Percentiles rank a stretch among this genome's conserved stretches.
Conservation (phyloP, 805 yeast species). For the Candida arabinofermentans region DNA sequence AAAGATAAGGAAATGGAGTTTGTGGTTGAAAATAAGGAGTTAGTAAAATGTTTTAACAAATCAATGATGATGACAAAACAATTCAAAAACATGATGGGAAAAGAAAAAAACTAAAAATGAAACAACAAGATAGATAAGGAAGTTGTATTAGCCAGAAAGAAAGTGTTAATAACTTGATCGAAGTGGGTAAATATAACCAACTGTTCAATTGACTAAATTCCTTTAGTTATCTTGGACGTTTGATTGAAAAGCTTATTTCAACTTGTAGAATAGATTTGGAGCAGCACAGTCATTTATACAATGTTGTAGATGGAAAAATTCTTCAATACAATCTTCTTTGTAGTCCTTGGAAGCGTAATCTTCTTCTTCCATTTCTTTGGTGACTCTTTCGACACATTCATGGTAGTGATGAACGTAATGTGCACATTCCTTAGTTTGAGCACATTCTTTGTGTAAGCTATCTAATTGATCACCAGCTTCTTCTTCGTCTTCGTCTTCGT, state of each 20-base stretch:
- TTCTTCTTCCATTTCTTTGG: constrained; percentile 78
- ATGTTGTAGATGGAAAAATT: constrained; percentile 95
- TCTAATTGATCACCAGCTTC: constrained; percentile 66
- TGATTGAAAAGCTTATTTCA: constrained; percentile 69
- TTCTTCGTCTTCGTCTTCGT: constrained; percentile 46
- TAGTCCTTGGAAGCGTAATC: constrained; percentile 74
- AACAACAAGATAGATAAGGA: no score
- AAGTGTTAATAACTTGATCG: no score
- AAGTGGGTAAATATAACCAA: no score
- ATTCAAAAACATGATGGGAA: not conserved
- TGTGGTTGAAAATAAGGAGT: not conserved
- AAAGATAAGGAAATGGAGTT: constrained; percentile 1
- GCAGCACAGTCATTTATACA: constrained; percentile 89
- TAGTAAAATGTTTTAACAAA: not conserved
- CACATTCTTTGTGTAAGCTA: constrained; percentile 62
- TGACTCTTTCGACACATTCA: constrained; percentile 94
- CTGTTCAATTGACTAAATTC: no score
- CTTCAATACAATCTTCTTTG: constrained; percentile 98
- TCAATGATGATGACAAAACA: not conserved
- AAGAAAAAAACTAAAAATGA: not conserved
- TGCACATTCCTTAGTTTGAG: constrained; percentile 61
- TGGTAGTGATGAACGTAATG: constrained; percentile 82
- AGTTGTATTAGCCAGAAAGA: no score
- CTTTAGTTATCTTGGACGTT: no score
- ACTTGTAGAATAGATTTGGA: constrained; percentile 81